Evolutionary conservation across 345 rosid genomes (phyloP).

Genomic region (Ailanthus altissimus): DNA sequence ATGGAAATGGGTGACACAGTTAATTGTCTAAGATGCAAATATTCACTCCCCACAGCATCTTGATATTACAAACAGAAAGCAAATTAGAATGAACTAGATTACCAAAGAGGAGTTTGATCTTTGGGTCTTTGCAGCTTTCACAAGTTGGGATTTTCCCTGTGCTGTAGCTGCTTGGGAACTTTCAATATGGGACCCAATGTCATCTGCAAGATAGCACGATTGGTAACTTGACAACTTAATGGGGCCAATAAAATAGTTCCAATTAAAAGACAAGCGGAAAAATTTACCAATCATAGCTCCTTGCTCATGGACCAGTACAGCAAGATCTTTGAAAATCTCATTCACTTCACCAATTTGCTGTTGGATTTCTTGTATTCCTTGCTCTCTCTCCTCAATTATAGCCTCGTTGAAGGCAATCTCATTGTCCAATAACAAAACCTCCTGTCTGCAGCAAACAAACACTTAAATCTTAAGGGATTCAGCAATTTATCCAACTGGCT

Average conservation of each 20-base stretch:
- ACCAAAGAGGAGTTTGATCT: slow-evolving; percentile 94
- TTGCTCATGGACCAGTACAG: slow-evolving; percentile 90
- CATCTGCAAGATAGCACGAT: slow-evolving; percentile 53
- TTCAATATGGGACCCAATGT: slow-evolving; percentile 73
- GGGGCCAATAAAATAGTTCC: not conserved
- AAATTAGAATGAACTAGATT: slow-evolving; percentile 17
- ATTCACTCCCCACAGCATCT: not conserved
- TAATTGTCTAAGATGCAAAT: not conserved
- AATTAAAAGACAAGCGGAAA: slow-evolving; percentile 20
- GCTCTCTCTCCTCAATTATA: slow-evolving; percentile 91
- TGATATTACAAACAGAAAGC: not conserved
- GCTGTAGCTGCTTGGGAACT: slow-evolving; percentile 71
- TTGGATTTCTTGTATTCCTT: slow-evolving; percentile 90
- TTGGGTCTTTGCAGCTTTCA: slow-evolving; percentile 79
- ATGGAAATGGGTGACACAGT: not conserved
- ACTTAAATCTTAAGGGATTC: slow-evolving; percentile 6
- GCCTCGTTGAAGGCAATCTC: slow-evolving; percentile 93
- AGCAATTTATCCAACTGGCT: not conserved
- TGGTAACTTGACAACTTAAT: slow-evolving; percentile 10
- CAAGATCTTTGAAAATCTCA: slow-evolving; percentile 90
- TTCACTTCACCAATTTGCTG: slow-evolving; percentile 97
- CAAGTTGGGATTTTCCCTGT: slow-evolving; percentile 76
- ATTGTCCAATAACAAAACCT: slow-evolving; percentile 77
- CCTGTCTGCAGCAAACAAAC: slow-evolving; percentile 60
- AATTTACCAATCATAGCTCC: slow-evolving; percentile 79